Evolutionary conservation across 2,329 filamentous ascomycete genomes (phyloP).

Genomic region (Cladosporium sp.): DNA sequence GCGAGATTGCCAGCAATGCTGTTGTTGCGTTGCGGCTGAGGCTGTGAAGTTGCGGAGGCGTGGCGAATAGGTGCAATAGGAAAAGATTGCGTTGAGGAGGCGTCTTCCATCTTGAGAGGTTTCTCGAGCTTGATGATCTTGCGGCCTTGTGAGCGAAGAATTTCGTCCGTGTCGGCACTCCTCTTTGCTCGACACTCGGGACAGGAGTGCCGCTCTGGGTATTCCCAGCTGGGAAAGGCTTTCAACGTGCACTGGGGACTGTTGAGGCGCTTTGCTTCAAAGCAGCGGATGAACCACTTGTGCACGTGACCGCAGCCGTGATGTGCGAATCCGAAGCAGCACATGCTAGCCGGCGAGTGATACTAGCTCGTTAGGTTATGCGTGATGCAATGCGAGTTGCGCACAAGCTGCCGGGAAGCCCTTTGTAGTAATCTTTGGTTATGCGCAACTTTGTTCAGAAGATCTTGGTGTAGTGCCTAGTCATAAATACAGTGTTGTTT

Average conservation of each 20-base stretch:
- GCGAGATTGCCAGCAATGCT: too few species aligned
- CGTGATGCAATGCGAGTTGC: not conserved
- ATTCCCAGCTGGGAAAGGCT: conserved; percentile 13
- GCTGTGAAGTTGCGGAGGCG: too few species aligned
- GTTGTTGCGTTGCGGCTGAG: too few species aligned
- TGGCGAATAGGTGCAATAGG: too few species aligned
- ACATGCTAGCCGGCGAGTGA: conserved; percentile 14
- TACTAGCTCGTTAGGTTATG: not conserved
- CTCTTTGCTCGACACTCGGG: conserved; percentile 12
- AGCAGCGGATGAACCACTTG: conserved; percentile 17
- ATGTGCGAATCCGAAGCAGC: conserved; percentile 15
- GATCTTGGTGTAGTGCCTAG: too few species aligned
- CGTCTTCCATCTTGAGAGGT: not conserved
- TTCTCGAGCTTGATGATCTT: too few species aligned
- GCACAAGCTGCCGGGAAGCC: too few species aligned
- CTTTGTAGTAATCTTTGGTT: not conserved
- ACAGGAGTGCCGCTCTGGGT: conserved; percentile 15
- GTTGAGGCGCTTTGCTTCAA: conserved; percentile 12
- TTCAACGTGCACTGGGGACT: conserved; percentile 8
- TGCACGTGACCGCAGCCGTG: conserved; percentile 19
- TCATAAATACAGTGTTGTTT: too few species aligned
- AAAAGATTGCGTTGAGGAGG: too few species aligned
- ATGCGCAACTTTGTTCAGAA: not conserved
- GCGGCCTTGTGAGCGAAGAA: not conserved
- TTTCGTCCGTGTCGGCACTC: not conserved